Evolutionary conservation across 2,329 filamentous ascomycete species (phyloP).

Genomic region (Dactylellina cionopaga): DNA sequence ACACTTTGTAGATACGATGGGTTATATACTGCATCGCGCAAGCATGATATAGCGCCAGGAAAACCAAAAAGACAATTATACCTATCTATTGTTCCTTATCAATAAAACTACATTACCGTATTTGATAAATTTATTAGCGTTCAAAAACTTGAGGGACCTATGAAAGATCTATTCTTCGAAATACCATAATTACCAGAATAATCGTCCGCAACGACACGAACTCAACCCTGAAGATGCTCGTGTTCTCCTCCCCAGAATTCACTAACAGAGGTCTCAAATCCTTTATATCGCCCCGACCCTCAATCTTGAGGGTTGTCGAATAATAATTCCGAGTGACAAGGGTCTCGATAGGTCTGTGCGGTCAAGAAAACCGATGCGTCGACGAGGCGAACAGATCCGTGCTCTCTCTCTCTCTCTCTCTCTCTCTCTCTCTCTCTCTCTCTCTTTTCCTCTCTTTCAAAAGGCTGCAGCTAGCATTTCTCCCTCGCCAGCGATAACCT

Average conservation of each 20-base stretch:
- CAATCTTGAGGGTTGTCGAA: constrained; percentile 47
- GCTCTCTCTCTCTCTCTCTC: constrained; percentile 11
- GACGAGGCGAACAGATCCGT: constrained; percentile 46
- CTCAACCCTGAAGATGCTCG: too few relatives aligned
- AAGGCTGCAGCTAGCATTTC: constrained; percentile 20
- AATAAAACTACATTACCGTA: constrained; percentile 2
- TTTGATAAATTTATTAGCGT: too few relatives aligned
- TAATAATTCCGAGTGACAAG: constrained; percentile 52
- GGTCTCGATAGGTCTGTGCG: constrained; percentile 50
- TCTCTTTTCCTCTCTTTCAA: neutral
- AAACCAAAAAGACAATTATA: constrained; percentile 4
- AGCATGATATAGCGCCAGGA: constrained; percentile 32
- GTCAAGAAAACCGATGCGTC: constrained; percentile 17
- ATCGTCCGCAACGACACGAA: too few relatives aligned
- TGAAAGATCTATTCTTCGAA: too few relatives aligned
- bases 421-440: neutral
- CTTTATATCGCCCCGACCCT: constrained; percentile 9
- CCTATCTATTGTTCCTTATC: constrained; percentile 2
- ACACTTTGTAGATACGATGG: constrained; percentile 40
- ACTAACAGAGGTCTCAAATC: too few relatives aligned
- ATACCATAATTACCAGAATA: too few relatives aligned
- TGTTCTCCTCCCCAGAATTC: too few relatives aligned
- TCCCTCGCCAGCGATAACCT: constrained; percentile 15
- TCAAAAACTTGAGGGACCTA: too few relatives aligned
- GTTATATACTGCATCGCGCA: constrained; percentile 46